These are phyloP conservation scores for Aspergillus arachidicola DNA, from an alignment of 2,329 filamentous ascomycete species.

Conservation along the genomic window DNA sequence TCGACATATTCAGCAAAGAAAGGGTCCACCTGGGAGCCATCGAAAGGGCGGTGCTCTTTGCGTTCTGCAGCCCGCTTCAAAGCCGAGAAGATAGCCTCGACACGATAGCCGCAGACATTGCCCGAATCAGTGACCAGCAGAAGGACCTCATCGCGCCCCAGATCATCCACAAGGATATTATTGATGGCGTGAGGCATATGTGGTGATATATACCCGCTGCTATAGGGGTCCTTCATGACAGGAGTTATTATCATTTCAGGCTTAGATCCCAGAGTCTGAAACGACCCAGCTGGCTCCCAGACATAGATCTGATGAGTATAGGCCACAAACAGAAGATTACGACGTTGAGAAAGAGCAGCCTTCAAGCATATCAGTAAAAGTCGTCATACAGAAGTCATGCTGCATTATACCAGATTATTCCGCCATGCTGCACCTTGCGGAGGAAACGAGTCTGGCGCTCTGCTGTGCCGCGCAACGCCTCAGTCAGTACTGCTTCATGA, in stretches of 20 bases:
- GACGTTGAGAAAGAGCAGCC: slow-evolving; percentile 51
- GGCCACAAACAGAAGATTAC: slow-evolving; percentile 51
- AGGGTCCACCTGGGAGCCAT: slow-evolving; percentile 40
- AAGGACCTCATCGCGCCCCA: slow-evolving; percentile 71
- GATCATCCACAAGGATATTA: slow-evolving; percentile 66
- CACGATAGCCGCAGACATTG: slow-evolving; percentile 72
- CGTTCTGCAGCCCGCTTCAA: slow-evolving; percentile 39
- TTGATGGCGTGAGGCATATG: slow-evolving; percentile 65
- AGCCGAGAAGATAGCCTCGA: slow-evolving; percentile 52
- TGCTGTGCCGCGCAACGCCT: slow-evolving; percentile 13
- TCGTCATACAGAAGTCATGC: not conserved
- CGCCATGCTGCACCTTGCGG: slow-evolving; percentile 44
- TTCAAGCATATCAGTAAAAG: slow-evolving; percentile 17
- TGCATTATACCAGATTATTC: slow-evolving; percentile 44
- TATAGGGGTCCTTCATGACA: slow-evolving; percentile 40
- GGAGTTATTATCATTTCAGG: slow-evolving; percentile 48
- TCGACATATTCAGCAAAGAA: slow-evolving; percentile 80
- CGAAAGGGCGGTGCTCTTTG: slow-evolving; percentile 28
- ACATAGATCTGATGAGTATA: slow-evolving; percentile 45
- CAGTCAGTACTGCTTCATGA: not conserved
- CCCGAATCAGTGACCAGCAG: slow-evolving; percentile 72
- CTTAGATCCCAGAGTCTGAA: slow-evolving; percentile 40
- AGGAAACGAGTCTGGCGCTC: slow-evolving; percentile 29
- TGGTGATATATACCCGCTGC: slow-evolving; percentile 58
- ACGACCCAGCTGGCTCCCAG: slow-evolving; percentile 46